A percentile compares a stretch with the other conserved stretches of the same genome.
Conservation (phyloP, 208 protist genomes). For the Crithidia thermophila region DNA sequence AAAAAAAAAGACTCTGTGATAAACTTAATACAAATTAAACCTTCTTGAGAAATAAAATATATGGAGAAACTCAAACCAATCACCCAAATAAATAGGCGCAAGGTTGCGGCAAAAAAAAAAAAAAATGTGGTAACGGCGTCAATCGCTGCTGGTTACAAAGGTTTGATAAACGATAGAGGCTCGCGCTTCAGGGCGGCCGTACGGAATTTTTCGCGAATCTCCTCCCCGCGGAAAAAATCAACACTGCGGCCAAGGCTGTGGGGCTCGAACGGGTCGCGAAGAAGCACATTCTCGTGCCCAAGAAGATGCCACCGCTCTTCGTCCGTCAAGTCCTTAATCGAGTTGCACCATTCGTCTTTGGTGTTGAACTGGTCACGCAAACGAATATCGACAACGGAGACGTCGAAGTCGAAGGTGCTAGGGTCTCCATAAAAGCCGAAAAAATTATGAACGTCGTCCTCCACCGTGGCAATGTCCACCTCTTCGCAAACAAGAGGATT, state of each 20-base stretch:
- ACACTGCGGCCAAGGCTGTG: conserved; percentile 81
- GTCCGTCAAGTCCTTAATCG: conserved; percentile 28
- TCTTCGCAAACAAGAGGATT: conserved; percentile 35
- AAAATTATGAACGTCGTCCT: conserved; percentile 59
- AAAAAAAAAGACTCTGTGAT: too few species aligned
- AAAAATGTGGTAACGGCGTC: background rate
- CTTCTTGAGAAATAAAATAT: background rate
- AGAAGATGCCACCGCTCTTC: conserved; percentile 69
- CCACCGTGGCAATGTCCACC: conserved; percentile 28
- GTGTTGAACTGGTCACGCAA: conserved; percentile 22
- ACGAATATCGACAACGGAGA: conserved; percentile 75
- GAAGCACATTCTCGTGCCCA: conserved; percentile 64
- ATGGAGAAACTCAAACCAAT: background rate
- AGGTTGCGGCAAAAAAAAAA: background rate
- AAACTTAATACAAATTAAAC: background rate
- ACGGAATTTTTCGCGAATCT: conserved; percentile 72
- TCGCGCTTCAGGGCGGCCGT: conserved; percentile 37
- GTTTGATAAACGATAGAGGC: conserved; percentile 25
- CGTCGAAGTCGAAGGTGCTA: conserved; percentile 70
- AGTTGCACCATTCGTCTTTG: conserved; percentile 69
- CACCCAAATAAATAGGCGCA: too few species aligned
- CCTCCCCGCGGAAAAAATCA: conserved; percentile 80
- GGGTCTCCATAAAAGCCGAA: conserved; percentile 59
- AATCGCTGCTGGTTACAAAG: background rate
- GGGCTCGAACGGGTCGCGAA: conserved; percentile 77